These are phyloP conservation scores for Guyanaporus albipodus DNA, from an alignment of 768 basidiomycete species.

Conservation along the genomic window DNA sequence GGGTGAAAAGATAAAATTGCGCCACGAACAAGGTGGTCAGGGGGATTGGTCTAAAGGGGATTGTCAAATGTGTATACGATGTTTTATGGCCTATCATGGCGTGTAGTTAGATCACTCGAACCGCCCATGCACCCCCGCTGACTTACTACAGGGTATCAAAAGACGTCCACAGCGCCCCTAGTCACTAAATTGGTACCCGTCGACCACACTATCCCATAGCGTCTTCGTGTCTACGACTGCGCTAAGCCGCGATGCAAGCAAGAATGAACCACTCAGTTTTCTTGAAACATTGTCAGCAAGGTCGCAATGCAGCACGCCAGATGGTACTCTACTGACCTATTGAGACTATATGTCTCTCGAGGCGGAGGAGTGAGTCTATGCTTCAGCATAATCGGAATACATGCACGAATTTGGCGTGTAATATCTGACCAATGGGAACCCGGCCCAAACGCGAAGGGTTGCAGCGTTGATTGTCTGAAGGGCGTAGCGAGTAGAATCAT, in stretches of 20 bases:
- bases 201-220: conserved; percentile 73
- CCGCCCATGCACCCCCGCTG: no score
- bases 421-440: conserved; percentile 63
- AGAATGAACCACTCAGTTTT: conserved; percentile 79
- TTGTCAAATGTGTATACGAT: not conserved
- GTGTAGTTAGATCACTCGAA: no score
- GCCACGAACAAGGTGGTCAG: no score
- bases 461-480: conserved; percentile 60
- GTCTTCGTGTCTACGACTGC: conserved; percentile 69
- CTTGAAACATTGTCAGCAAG: conserved; percentile 24
- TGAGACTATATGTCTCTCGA: conserved; percentile 90
- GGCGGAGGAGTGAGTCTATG: conserved; percentile 91
- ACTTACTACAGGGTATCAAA: no score
- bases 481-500: conserved; percentile 84
- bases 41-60: no score
- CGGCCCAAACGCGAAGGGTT: conserved; percentile 78
- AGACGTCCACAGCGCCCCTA: not conserved
- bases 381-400: conserved; percentile 88
- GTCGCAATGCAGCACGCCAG: not conserved
- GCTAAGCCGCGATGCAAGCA: conserved; percentile 70
- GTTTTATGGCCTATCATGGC: no score
- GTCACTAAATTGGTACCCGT: conserved; percentile 15
- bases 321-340: conserved; percentile 51
- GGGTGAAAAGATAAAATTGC: conserved; percentile 10
- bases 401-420: conserved; percentile 69